Evolutionary conservation across 2,329 filamentous ascomycete genomes (phyloP).

Genomic region (Ophiostoma populinum): DNA sequence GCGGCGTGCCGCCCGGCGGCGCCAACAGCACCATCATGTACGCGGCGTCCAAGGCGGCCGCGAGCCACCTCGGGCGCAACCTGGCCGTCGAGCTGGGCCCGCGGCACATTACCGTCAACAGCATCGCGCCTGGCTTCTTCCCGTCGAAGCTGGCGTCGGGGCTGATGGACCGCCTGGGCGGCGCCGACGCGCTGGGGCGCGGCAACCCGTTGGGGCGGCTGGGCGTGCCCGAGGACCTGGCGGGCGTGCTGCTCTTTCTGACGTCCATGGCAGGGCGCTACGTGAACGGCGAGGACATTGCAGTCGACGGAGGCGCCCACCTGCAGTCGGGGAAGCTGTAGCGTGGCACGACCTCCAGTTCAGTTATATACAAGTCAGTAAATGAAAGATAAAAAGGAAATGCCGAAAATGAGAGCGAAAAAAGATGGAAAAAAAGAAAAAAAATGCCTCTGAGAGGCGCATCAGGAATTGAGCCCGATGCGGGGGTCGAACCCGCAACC

Average conservation of each 20-base stretch:
- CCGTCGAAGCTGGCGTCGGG: conserved; percentile 50
- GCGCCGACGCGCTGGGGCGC: conserved; percentile 30
- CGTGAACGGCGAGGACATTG: conserved; percentile 24
- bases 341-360: too few species aligned
- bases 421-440: too few species aligned
- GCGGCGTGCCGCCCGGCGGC: conserved; percentile 41
- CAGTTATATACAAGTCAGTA: too few species aligned
- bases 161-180: conserved; percentile 44
- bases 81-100: conserved; percentile 54
- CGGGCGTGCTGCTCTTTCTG: conserved; percentile 40
- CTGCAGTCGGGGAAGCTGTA: too few species aligned
- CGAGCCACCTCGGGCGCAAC: conserved; percentile 36
- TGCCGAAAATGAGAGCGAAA: too few species aligned
- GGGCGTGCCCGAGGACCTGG: conserved; percentile 41
- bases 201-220: conserved; percentile 36
- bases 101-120: conserved; percentile 44
- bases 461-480: conserved; percentile 27
- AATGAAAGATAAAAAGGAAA: too few species aligned
- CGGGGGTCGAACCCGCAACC: conserved; percentile 25
- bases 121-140: conserved; percentile 50
- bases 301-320: conserved; percentile 19
- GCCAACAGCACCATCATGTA: conserved; percentile 48
- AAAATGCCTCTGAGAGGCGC: conserved; percentile 12
- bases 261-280: conserved; percentile 34
- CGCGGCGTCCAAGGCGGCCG: conserved; percentile 51